These are phyloP conservation scores for Zymoseptoria pseudotritici DNA, from an alignment of 2,329 filamentous ascomycete species.

Conservation along the genomic window DNA sequence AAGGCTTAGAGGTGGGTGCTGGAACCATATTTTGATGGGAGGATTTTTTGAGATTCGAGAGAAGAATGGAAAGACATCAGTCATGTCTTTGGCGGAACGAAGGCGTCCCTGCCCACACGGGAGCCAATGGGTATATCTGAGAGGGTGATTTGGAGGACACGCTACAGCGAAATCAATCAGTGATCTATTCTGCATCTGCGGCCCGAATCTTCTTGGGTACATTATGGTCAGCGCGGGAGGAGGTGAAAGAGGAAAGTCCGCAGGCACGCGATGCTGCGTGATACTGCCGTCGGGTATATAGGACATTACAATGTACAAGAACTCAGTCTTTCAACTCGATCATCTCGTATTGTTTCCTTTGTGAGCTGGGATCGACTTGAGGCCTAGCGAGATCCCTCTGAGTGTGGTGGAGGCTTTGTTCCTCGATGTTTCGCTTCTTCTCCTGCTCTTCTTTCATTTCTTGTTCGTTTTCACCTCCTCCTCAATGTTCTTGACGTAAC, in stretches of 20 bases:
- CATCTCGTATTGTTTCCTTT: not conserved
- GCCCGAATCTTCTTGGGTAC: not conserved
- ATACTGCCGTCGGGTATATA: constrained; percentile 15
- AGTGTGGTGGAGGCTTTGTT: not conserved
- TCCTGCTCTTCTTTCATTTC: constrained; percentile 42
- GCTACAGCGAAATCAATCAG: not conserved
- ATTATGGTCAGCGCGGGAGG: not conserved
- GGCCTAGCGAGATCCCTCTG: not conserved
- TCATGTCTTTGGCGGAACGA: not conserved
- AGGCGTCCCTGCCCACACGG: not conserved
- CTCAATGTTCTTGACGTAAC: constrained; percentile 75
- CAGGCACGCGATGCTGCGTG: not conserved
- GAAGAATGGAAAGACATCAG: not conserved
- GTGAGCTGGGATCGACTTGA: not conserved
- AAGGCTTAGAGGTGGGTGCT: not conserved
- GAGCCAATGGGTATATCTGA: not conserved
- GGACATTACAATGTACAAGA: constrained; percentile 20
- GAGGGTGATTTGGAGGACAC: not conserved
- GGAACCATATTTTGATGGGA: not conserved
- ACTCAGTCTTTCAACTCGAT: not conserved
- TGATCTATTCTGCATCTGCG: not conserved
- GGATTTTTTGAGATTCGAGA: not conserved
- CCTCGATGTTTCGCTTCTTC: not conserved
- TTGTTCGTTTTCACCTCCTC: constrained; percentile 61
- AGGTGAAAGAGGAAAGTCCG: not conserved